Conservation (phyloP, 2,329 filamentous ascomycete genomes). For the Arthroderma uncinatum region DNA sequence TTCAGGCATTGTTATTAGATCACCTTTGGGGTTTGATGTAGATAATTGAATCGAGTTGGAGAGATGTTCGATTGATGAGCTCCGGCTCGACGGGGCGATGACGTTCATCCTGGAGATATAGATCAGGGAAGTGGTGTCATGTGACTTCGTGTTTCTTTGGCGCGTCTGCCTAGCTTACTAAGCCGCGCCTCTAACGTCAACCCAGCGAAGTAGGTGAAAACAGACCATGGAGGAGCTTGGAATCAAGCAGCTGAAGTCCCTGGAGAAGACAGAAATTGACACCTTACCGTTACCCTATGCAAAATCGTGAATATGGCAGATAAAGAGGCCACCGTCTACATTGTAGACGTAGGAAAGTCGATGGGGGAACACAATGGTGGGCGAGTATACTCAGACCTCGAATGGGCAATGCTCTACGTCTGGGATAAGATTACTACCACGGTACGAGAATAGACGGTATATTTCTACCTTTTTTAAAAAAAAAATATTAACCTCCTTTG, state of each 20-base stretch:
- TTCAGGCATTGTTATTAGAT: conserved; percentile 8
- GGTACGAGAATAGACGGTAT: conserved; percentile 32
- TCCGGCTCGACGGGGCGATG: background rate
- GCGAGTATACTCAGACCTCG: conserved; percentile 66
- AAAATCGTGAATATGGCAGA: conserved; percentile 55
- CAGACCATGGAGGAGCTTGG: background rate
- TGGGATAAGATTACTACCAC: conserved; percentile 84
- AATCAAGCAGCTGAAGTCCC: background rate
- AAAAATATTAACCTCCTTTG: background rate
- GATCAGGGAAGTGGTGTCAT: conserved; percentile 21
- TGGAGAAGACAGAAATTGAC: too few species aligned
- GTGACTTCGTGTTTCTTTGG: conserved; percentile 30
- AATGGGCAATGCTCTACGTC: conserved; percentile 81
- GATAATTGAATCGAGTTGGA: background rate
- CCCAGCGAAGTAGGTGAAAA: background rate
- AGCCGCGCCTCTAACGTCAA: background rate
- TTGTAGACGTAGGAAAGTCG: conserved; percentile 77
- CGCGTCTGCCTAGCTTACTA: conserved; percentile 32
- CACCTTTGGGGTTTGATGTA: background rate
- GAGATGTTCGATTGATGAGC: background rate
- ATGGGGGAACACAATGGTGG: conserved; percentile 65
- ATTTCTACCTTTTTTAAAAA: background rate
- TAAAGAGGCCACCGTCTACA: conserved; percentile 87
- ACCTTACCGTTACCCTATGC: background rate
- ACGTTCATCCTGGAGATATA: background rate